Conservation (phyloP, 2,329 filamentous ascomycete genomes). For the Aureobasidium sp. region DNA sequence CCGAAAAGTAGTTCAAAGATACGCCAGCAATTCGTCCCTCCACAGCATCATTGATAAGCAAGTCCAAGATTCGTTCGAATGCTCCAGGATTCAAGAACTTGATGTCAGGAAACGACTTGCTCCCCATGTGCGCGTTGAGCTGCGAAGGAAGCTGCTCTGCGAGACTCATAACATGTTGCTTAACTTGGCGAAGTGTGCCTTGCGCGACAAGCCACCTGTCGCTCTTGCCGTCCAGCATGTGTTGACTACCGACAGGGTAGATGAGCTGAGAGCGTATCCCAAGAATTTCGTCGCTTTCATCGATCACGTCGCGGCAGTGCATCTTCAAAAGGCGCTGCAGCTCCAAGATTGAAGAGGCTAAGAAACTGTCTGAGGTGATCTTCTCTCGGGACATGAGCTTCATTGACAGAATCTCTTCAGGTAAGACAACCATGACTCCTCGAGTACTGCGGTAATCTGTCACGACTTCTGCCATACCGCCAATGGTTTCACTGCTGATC, state of each 20-base stretch:
- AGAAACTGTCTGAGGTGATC: conserved; percentile 38
- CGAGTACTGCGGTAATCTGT: not conserved
- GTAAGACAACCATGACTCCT: conserved; percentile 52
- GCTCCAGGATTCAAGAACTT: conserved; percentile 43
- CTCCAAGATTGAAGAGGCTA: conserved; percentile 41
- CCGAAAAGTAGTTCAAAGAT: not conserved
- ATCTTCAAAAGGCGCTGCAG: conserved; percentile 43
- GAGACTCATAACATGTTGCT: conserved; percentile 27
- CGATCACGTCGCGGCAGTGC: conserved; percentile 51
- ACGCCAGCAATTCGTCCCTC: conserved; percentile 17
- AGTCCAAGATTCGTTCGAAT: conserved; percentile 22
- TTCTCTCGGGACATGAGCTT: conserved; percentile 52
- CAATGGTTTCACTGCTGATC: conserved; percentile 18
- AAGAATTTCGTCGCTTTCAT: conserved; percentile 48
- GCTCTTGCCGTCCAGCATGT: conserved; percentile 32
- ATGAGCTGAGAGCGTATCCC: conserved; percentile 35
- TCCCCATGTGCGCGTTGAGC: conserved; percentile 42
- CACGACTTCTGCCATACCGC: not conserved
- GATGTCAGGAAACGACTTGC: conserved; percentile 44
- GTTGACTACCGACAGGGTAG: conserved; percentile 35
- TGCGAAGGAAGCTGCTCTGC: conserved; percentile 32
- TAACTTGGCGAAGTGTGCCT: conserved; percentile 27
- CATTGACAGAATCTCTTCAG: conserved; percentile 58
- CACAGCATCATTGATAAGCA: conserved; percentile 27
- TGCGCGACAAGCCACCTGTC: conserved; percentile 32